Evolutionary conservation across 179 eudicot genomes (phyloP).

Genomic region (Pouteria campechiana): DNA sequence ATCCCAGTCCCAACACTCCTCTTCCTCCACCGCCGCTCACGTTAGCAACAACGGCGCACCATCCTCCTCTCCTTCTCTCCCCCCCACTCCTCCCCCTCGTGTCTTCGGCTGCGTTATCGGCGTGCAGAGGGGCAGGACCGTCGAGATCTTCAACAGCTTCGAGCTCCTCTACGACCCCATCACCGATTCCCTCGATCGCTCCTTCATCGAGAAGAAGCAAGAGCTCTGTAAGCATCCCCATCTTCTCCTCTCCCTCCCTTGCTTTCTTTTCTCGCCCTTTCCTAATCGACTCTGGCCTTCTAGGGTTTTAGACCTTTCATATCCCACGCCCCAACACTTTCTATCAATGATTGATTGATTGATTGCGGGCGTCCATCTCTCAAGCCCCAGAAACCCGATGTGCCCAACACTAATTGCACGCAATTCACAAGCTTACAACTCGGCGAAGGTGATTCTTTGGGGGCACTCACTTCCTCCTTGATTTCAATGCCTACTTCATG

Average conservation of each 20-base stretch:
- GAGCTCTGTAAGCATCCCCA: slow-evolving; percentile 96
- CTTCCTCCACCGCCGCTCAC: slow-evolving; percentile 17
- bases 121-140: slow-evolving; percentile 81
- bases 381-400: too few species aligned
- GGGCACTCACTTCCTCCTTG: too few species aligned
- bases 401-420: too few species aligned
- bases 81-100: slow-evolving; percentile 20
- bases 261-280: neutral
- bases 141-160: slow-evolving; percentile 95
- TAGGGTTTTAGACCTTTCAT: too few species aligned
- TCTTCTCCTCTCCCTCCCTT: neutral
- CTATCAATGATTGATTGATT: too few species aligned
- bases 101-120: slow-evolving; percentile 98
- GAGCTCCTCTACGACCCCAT: slow-evolving; percentile 61
- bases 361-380: too few species aligned
- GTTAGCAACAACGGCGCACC: slow-evolving; percentile 9
- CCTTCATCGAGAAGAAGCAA: slow-evolving; percentile 80
- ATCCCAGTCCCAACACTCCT: slow-evolving; percentile 40
- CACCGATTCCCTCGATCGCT: slow-evolving; percentile 60
- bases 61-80: neutral
- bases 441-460: too few species aligned
- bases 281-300: neutral
- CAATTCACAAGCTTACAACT: too few species aligned
- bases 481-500: too few species aligned
- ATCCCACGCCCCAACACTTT: too few species aligned